Percentiles rank a stretch among this genome's conserved stretches.
Conservation (phyloP, 345 rosid genomes). For the Viola odorata region DNA sequence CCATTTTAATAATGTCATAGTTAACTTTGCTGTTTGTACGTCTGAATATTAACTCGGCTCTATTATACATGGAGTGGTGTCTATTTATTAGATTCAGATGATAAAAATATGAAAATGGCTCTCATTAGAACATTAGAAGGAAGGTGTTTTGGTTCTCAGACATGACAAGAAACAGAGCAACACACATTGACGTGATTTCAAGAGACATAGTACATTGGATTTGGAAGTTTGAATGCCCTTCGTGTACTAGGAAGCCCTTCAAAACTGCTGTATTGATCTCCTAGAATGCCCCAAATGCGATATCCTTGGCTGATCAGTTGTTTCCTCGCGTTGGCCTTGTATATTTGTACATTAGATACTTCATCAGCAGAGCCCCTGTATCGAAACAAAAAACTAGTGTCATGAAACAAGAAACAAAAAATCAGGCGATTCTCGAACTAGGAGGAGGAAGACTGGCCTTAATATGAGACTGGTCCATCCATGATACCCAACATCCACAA, state of each 20-base stretch:
- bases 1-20: too few relatives aligned
- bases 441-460: neutral
- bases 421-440: neutral
- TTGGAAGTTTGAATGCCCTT: slow-evolving; percentile 69
- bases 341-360: neutral
- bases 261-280: slow-evolving; percentile 65
- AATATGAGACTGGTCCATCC: slow-evolving; percentile 1
- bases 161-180: too few relatives aligned
- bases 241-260: slow-evolving; percentile 49
- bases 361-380: neutral
- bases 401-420: neutral
- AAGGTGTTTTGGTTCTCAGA: too few relatives aligned
- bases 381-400: neutral
- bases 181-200: neutral
- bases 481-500: slow-evolving; percentile 6
- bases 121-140: too few relatives aligned
- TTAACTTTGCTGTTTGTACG: too few relatives aligned
- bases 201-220: slow-evolving; percentile 53
- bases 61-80: too few relatives aligned
- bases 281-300: slow-evolving; percentile 62
- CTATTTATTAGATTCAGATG: too few relatives aligned
- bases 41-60: too few relatives aligned
- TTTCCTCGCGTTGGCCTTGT: slow-evolving; percentile 25
- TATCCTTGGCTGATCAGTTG: slow-evolving; percentile 43
- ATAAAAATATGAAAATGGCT: too few relatives aligned